Evolutionary conservation across 768 basidiomycete genomes (phyloP).

Genomic region (Amanita pallidorosea): DNA sequence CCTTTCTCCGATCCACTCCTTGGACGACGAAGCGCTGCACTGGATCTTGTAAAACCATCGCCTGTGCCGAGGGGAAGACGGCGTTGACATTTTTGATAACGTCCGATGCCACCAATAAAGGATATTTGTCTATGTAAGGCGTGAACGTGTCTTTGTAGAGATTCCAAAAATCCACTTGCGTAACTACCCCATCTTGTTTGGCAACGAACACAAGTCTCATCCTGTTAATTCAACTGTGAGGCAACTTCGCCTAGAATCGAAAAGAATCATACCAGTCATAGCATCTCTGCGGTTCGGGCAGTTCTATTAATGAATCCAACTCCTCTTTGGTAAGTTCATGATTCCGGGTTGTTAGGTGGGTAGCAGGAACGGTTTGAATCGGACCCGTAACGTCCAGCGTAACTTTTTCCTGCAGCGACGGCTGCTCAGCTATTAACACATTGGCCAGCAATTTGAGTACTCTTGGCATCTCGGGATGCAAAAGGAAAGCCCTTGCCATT

Average conservation of each 20-base stretch:
- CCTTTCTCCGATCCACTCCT: constrained; percentile 66
- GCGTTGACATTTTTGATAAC: constrained; percentile 88
- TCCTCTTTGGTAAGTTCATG: constrained; percentile 69
- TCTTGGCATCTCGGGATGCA: constrained; percentile 58
- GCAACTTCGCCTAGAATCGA: not conserved
- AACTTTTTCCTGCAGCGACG: constrained; percentile 45
- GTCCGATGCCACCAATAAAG: constrained; percentile 76
- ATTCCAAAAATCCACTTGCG: constrained; percentile 94
- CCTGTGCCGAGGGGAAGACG: constrained; percentile 78
- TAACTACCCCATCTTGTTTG: constrained; percentile 69
- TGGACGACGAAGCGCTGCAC: constrained; percentile 79
- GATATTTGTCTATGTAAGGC: constrained; percentile 42
- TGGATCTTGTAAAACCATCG: constrained; percentile 72
- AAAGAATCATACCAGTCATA: constrained; percentile 57
- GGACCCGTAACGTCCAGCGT: constrained; percentile 51
- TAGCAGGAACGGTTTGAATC: constrained; percentile 47
- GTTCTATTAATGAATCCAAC: constrained; percentile 41
- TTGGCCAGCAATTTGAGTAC: constrained; percentile 59
- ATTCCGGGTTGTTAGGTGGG: constrained; percentile 33
- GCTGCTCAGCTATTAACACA: constrained; percentile 60
- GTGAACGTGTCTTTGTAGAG: constrained; percentile 81
- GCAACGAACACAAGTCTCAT: constrained; percentile 84
- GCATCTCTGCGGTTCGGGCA: constrained; percentile 69
- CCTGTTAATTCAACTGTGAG: constrained; percentile 33
- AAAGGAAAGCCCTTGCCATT: constrained; percentile 69